phyloP scores from a whole-genome alignment of 768 basidiomycete genomes.

The Suillus ampliporus region DNA sequence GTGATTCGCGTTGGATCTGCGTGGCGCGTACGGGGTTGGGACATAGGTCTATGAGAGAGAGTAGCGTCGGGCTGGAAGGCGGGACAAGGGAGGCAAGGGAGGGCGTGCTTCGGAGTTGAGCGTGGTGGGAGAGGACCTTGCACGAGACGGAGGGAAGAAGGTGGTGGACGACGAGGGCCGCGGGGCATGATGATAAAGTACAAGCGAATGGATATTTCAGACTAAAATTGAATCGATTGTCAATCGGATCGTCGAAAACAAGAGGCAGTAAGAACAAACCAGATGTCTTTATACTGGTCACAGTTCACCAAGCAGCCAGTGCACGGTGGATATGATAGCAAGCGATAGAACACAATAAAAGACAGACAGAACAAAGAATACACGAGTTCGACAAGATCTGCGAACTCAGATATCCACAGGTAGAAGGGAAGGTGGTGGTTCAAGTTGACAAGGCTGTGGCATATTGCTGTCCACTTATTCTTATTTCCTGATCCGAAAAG shows the following conservation, averaged over 20 bases:
- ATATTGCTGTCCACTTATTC: too few relatives aligned
- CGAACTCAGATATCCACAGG: too few relatives aligned
- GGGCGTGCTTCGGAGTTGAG: constrained; percentile 62
- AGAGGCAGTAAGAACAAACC: background rate
- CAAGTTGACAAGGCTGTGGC: too few relatives aligned
- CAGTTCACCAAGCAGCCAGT: background rate
- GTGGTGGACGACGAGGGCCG: constrained; percentile 54
- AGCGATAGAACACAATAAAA: background rate
- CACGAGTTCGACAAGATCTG: too few relatives aligned
- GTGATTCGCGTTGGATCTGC: constrained; percentile 11
- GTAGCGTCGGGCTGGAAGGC: constrained; percentile 45
- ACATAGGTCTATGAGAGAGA: constrained; percentile 27
- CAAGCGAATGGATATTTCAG: background rate
- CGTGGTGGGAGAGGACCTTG: constrained; percentile 68
- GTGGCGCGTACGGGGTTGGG: constrained; percentile 23
- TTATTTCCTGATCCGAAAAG: too few relatives aligned
- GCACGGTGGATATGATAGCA: background rate
- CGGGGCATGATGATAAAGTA: constrained; percentile 63
- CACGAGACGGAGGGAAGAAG: constrained; percentile 65
- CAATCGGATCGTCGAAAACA: background rate
- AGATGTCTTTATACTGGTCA: background rate
- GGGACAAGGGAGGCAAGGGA: constrained; percentile 71
- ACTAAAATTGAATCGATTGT: background rate
- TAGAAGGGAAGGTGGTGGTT: too few relatives aligned
- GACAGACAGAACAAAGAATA: background rate